A percentile compares a stretch with the other conserved stretches of the same genome.
Evolutionary conservation across 202 grass and related monocot genomes (phyloP).

Genomic region (Panicum virgatum): DNA sequence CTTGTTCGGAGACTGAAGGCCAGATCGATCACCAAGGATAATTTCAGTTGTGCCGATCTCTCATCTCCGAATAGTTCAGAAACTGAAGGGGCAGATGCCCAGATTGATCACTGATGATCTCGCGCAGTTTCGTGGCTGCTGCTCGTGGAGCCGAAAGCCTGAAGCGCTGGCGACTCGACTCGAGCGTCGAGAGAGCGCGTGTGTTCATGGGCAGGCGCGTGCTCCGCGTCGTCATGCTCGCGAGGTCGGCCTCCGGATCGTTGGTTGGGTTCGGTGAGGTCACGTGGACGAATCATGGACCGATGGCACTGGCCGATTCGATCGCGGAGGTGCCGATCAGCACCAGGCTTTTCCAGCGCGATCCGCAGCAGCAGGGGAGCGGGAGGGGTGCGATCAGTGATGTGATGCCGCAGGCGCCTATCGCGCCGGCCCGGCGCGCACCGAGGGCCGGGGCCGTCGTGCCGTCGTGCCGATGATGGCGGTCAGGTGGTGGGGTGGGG

Average conservation of each 20-base stretch:
- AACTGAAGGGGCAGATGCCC: background rate
- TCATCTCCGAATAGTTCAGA: background rate
- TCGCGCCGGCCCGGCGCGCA: conserved; percentile 26
- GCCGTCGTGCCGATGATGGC: conserved; percentile 27
- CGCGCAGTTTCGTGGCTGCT: background rate
- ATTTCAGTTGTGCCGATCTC: background rate
- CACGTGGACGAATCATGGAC: conserved; percentile 36
- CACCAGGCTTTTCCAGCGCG: conserved; percentile 37
- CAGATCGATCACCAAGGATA: background rate
- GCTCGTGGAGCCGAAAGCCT: background rate
- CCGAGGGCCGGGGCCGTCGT: background rate
- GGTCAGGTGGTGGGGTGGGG: background rate
- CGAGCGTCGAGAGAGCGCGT: background rate
- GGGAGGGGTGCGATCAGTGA: background rate
- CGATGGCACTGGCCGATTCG: background rate
- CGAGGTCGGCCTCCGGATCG: conserved; percentile 19
- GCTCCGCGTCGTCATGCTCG: background rate
- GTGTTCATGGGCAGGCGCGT: background rate
- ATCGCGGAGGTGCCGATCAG: conserved; percentile 28
- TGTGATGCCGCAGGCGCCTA: conserved; percentile 21
- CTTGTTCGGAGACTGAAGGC: background rate
- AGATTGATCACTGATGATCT: background rate
- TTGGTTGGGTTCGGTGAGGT: conserved; percentile 35
- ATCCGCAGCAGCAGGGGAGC: background rate
- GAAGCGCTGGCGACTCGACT: background rate